Evolutionary conservation across 83 land plant species (phyloP), one percentile per base, ranked within the genome.

Genomic region (Picea mariana): DNA sequence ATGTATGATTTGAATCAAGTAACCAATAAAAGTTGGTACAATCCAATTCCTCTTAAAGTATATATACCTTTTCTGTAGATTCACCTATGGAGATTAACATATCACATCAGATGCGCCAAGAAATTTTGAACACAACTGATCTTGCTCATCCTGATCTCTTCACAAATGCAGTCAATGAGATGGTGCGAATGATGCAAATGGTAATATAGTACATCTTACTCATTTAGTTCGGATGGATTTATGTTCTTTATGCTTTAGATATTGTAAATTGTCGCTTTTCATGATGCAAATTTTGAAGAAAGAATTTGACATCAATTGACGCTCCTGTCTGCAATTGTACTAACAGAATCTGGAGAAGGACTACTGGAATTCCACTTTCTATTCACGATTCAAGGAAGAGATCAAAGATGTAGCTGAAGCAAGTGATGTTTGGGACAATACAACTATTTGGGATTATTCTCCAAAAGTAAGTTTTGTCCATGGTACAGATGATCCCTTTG

Each of bases 71-170:
- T 52, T 34, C n/a, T 71, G 72, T 78, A 92, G 94, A 90, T 75
- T 87, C 94, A 5, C 69, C 81, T 31, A 86, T 87, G 87, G 94
- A 92, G 82, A 86, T 92, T 23, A 92, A 92, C 81, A 92, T 92
- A 59, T 92, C 92, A 47, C 85, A 89, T 55, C 85, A 83, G 27
- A 82, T 67, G 77, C 88, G 90, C n/a, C 86, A 86, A 79, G 90
- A 89, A 79, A 88, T 92, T 79, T 67, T 92, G 52, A 80, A 77
- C 60, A 89, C 94, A 63, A 62, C 78, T 20, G 85, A 92, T 83
- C 85, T 92, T 62, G 80, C 94, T 60, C 85, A 86, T 67, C 88
- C 87, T 26, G 67, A 87, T 76, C 90, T 92, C 64, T 92, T 92
- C 66, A 89, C 81, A n/a, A 80, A 78, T 79, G 90, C 90, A 60